These are phyloP conservation scores for Plectosphaerella sp. DNA, from an alignment of 2,329 filamentous ascomycete genomes.

Conservation along the genomic window DNA sequence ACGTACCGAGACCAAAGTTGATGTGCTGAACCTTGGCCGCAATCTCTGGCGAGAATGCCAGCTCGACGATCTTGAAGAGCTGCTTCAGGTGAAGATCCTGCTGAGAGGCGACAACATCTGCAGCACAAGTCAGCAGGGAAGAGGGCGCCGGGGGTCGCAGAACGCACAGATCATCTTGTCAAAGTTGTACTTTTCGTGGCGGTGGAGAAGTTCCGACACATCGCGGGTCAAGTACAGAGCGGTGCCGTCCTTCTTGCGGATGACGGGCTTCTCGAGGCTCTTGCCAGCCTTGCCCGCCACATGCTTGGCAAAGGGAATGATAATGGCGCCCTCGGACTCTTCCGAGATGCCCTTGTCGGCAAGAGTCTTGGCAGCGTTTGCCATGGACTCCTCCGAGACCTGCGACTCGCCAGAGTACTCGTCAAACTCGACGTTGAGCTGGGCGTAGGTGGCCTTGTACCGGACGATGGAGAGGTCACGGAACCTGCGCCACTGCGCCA, in stretches of 20 bases:
- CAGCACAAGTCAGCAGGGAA: neutral
- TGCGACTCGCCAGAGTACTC: slow-evolving; percentile 73
- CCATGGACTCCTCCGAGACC: slow-evolving; percentile 64
- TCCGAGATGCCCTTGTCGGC: slow-evolving; percentile 61
- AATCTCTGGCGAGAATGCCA: slow-evolving; percentile 66
- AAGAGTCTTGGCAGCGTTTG: slow-evolving; percentile 56
- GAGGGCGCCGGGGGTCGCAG: neutral
- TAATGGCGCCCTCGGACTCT: slow-evolving; percentile 66
- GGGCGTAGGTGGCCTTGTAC: slow-evolving; percentile 64
- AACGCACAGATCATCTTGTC: slow-evolving; percentile 62
- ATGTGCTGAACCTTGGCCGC: slow-evolving; percentile 66
- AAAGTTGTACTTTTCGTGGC: slow-evolving; percentile 43
- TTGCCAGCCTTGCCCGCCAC: slow-evolving; percentile 63
- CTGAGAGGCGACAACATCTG: slow-evolving; percentile 67
- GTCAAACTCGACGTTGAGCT: slow-evolving; percentile 68
- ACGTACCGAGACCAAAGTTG: slow-evolving; percentile 54
- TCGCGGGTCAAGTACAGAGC: slow-evolving; percentile 76
- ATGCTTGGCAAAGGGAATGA: slow-evolving; percentile 68
- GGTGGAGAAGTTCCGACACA: slow-evolving; percentile 67
- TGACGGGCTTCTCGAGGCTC: slow-evolving; percentile 64
- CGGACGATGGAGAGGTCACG: slow-evolving; percentile 62
- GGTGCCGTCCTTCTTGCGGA: slow-evolving; percentile 70
- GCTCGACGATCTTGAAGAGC: slow-evolving; percentile 71
- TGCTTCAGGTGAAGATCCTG: slow-evolving; percentile 72
- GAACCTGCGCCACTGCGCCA: slow-evolving; percentile 62